A percentile compares a stretch with the other conserved stretches of the same genome.
Evolutionary conservation across 192 early-diverging fungal species (phyloP).

Genomic region (Rhizoclosmatium sp.): DNA sequence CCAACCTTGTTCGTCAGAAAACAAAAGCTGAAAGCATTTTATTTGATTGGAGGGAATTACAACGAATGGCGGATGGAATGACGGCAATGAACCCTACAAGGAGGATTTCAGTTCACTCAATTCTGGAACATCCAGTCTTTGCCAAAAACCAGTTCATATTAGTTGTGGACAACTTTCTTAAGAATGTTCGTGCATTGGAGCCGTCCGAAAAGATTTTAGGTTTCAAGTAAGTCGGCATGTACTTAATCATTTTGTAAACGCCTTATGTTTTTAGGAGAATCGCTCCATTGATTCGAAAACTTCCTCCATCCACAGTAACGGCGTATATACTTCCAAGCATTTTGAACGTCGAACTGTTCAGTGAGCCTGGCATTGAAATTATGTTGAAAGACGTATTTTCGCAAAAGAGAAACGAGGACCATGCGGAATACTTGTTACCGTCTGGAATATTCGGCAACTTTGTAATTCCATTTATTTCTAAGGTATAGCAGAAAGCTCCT

Average conservation of each 20-base stretch:
- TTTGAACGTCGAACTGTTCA: slow-evolving; percentile 36
- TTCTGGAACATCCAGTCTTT: slow-evolving; percentile 44
- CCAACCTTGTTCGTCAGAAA: slow-evolving; percentile 13
- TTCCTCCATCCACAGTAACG: slow-evolving; percentile 38
- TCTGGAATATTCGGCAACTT: slow-evolving; percentile 24
- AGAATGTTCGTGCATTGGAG: slow-evolving; percentile 35
- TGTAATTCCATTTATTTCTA: slow-evolving; percentile 48
- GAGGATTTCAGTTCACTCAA: slow-evolving; percentile 17
- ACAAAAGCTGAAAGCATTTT: background rate
- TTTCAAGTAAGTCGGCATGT: slow-evolving; percentile 27
- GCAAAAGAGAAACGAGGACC: background rate
- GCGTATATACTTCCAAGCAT: slow-evolving; percentile 49
- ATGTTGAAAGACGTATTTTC: slow-evolving; percentile 45
- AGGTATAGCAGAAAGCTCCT: slow-evolving; percentile 13
- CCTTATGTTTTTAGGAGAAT: slow-evolving; percentile 25
- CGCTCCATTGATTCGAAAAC: slow-evolving; percentile 19
- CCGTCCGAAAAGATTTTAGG: slow-evolving; percentile 36
- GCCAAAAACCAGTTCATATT: slow-evolving; percentile 45
- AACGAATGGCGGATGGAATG: slow-evolving; percentile 39
- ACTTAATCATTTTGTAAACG: slow-evolving; percentile 1
- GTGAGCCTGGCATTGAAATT: slow-evolving; percentile 45
- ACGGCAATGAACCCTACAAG: slow-evolving; percentile 22
- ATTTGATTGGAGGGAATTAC: slow-evolving; percentile 46
- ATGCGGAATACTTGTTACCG: slow-evolving; percentile 35
- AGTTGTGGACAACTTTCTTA: slow-evolving; percentile 45